phyloP scores from a whole-genome alignment of 768 basidiomycete species.

The Dacryopinax primogenitus region DNA sequence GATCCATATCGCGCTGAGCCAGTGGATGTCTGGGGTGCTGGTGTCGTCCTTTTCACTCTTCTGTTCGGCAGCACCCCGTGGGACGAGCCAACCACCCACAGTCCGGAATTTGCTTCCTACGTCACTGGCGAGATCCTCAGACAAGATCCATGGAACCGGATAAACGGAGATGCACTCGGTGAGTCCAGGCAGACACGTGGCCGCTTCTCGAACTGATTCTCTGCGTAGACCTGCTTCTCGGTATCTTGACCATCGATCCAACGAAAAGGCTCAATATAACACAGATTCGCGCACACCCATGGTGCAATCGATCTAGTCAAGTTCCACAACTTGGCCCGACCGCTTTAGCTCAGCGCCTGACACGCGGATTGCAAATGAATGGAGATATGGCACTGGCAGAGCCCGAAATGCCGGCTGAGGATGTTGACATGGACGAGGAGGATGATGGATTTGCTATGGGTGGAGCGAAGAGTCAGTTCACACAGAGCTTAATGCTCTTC shows the following conservation, averaged over 20 bases:
- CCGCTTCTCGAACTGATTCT: slow-evolving; percentile 18
- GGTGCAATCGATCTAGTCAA: slow-evolving; percentile 66
- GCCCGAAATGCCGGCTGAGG: slow-evolving; percentile 28
- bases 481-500: slow-evolving; percentile 67
- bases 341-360: slow-evolving; percentile 56
- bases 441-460: slow-evolving; percentile 48
- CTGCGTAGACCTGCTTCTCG: slow-evolving; percentile 53
- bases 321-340: slow-evolving; percentile 39
- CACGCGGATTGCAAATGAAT: slow-evolving; percentile 47
- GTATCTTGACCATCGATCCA: slow-evolving; percentile 63
- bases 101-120: slow-evolving; percentile 70
- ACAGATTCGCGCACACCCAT: slow-evolving; percentile 48
- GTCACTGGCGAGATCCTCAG: slow-evolving; percentile 57
- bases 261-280: slow-evolving; percentile 49
- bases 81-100: slow-evolving; percentile 78
- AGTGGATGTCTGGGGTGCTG: slow-evolving; percentile 90
- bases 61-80: slow-evolving; percentile 96
- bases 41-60: slow-evolving; percentile 85
- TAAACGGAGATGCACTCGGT: slow-evolving; percentile 52
- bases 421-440: slow-evolving; percentile 30
- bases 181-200: slow-evolving; percentile 22
- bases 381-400: slow-evolving; percentile 68
- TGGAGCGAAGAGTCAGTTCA: slow-evolving; percentile 51
- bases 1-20: slow-evolving; percentile 78
- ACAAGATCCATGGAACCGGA: slow-evolving; percentile 66